Evolutionary conservation across 257 asterid species (phyloP).

Genomic region (Nicotiana sylvestris): DNA sequence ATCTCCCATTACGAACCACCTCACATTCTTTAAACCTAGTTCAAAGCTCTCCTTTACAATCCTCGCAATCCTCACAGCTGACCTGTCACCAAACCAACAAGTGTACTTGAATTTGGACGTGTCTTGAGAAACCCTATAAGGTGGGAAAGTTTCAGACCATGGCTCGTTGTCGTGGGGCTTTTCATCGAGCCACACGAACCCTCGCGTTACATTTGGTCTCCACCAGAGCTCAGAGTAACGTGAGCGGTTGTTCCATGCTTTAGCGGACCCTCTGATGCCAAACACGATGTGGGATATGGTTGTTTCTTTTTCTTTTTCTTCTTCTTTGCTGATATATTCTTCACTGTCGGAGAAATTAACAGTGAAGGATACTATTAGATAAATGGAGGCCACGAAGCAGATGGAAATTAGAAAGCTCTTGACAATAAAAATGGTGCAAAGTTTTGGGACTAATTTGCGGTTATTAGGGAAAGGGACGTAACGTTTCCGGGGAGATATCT

Average conservation of each 20-base stretch:
- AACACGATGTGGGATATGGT: not conserved
- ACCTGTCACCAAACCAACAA: not conserved
- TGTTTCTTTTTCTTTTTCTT: not conserved
- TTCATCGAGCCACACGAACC: no score
- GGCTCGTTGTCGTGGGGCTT: not conserved
- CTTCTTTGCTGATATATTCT: not conserved
- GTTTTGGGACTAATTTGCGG: no score
- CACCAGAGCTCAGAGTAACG: no score
- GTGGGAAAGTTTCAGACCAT: conserved; percentile 10
- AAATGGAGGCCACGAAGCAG: conserved; percentile 8
- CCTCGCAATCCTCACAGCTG: no score
- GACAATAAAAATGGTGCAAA: not conserved
- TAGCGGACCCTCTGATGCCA: conserved; percentile 12
- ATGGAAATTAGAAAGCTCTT: not conserved
- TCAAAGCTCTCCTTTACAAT: no score
- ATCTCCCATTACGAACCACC: conserved; percentile 10
- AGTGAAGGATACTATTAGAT: not conserved
- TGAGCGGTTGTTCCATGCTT: not conserved
- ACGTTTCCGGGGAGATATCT: no score
- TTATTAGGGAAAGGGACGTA: no score
- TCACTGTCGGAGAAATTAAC: not conserved
- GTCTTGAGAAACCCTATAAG: conserved; percentile 8
- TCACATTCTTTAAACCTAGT: no score
- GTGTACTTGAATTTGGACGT: not conserved
- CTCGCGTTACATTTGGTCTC: no score